Conservation (phyloP, 306 rosid species). For the Mimosa pudica region DNA sequence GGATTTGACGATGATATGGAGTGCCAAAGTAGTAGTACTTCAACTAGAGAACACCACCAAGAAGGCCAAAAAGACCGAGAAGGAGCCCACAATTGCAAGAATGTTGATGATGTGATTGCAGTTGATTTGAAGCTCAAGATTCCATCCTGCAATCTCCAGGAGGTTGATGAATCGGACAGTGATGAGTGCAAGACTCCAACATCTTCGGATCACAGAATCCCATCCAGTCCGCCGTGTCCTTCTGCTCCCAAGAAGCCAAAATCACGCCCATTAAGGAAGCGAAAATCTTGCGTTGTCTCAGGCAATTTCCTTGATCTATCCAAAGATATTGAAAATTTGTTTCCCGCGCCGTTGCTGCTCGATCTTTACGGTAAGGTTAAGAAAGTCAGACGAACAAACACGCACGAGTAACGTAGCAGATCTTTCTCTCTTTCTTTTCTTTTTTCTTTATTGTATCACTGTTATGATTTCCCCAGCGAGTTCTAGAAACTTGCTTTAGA, state of each 20-base stretch:
- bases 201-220: slow-evolving; percentile 52
- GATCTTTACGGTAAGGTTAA: slow-evolving; percentile 46
- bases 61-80: background rate
- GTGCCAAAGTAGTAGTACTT: slow-evolving; percentile 7
- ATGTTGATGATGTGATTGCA: background rate
- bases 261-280: slow-evolving; percentile 35
- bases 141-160: slow-evolving; percentile 29
- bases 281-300: slow-evolving; percentile 28
- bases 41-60: slow-evolving; percentile 1
- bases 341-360: slow-evolving; percentile 42
- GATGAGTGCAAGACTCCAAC: slow-evolving; percentile 78
- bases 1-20: slow-evolving; percentile 17
- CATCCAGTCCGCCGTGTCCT: slow-evolving; percentile 48
- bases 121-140: slow-evolving; percentile 37
- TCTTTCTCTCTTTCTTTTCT: background rate
- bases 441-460: background rate
- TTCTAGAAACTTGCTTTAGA: background rate
- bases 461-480: background rate
- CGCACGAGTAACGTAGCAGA: background rate
- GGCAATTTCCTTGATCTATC: slow-evolving; percentile 42
- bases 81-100: too few relatives aligned
- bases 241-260: slow-evolving; percentile 67
- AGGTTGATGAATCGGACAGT: slow-evolving; percentile 13
- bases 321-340: slow-evolving; percentile 36
- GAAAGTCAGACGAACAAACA: slow-evolving; percentile 43